Percentiles rank a stretch among this genome's conserved stretches.
These are phyloP conservation scores for Colletotrichum liriopes DNA, from an alignment of 2,329 filamentous ascomycete genomes.

Conservation along the genomic window DNA sequence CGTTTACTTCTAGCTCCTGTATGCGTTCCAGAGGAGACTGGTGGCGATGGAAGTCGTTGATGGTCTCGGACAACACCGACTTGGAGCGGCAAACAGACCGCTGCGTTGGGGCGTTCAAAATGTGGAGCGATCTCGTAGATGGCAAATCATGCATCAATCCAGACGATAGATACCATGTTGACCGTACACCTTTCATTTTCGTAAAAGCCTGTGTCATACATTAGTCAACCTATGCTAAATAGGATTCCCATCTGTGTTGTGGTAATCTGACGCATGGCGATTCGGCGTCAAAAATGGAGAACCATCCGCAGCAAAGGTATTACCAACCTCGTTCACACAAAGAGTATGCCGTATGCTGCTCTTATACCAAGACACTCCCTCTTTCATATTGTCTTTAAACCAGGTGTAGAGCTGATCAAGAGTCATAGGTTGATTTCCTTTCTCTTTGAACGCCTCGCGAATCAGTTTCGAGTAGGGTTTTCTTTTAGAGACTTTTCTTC, in stretches of 20 bases:
- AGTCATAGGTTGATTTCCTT: neutral
- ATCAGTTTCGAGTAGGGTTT: constrained; percentile 5
- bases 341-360: constrained; percentile 7
- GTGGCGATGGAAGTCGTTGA: no score
- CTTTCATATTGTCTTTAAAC: neutral
- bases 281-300: no score
- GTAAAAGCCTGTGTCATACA: no score
- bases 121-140: no score
- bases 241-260: no score
- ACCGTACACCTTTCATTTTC: no score
- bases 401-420: neutral
- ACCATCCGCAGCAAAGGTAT: no score
- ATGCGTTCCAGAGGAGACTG: neutral
- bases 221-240: no score
- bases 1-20: neutral
- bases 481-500: neutral
- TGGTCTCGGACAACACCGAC: neutral
- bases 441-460: neutral
- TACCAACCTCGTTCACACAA: neutral
- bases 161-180: neutral
- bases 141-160: no score
- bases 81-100: neutral
- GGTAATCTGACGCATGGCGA: no score
- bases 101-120: neutral
- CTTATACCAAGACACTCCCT: neutral